Evolutionary conservation across 1,284 basidiomycete species (phyloP), one percentile per base, ranked within the genome.

Genomic region (Malassezia globosa): DNA sequence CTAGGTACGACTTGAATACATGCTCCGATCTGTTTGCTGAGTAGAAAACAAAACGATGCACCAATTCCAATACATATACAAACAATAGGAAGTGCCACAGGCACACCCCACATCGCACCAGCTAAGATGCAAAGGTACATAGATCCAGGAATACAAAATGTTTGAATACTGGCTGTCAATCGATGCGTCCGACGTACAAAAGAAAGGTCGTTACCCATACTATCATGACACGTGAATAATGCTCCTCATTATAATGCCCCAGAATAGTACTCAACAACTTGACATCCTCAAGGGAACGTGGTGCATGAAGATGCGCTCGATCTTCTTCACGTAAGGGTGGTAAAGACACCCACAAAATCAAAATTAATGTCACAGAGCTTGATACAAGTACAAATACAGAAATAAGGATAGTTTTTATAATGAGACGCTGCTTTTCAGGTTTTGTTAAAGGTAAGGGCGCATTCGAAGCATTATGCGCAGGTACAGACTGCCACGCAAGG

Each of bases 101-200:
- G 75, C n/a, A 94, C 83, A 27, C 92, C 90, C 81, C 89, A 97
- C 5, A 96, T 83, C 0, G 92, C 92, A 25, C 92, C 92, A 11
- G 86, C 89, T 7, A 96, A 81, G 66, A 96, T 95, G 42, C 87
- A 88, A 53, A 97, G 80, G 72, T 97, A 97, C 90, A 96, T 96
- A 19, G 87, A 92, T 0, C 92, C 92, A 0, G 92, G 92, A 5
- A 97, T 79, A 2, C 87, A 89, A 73, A 96, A 97, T 0, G 89
- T 87, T 76, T 97, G 92, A 4, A 96, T 34, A 33, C 48, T 51
- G 47, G 13, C 23, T 31, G 46, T 25, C 18, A 27, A n/a, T 37
- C 10, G 36, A 27, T 13, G 29, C 11, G 11, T 41, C 23, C 14
- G 7, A 46, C 55, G n/a, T 72, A 90, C 87, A 95, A 97, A 58